Evolutionary conservation across 441 rosid species (phyloP), one percentile per base, ranked within the genome.

Genomic region (Eutrema salsugineum): DNA sequence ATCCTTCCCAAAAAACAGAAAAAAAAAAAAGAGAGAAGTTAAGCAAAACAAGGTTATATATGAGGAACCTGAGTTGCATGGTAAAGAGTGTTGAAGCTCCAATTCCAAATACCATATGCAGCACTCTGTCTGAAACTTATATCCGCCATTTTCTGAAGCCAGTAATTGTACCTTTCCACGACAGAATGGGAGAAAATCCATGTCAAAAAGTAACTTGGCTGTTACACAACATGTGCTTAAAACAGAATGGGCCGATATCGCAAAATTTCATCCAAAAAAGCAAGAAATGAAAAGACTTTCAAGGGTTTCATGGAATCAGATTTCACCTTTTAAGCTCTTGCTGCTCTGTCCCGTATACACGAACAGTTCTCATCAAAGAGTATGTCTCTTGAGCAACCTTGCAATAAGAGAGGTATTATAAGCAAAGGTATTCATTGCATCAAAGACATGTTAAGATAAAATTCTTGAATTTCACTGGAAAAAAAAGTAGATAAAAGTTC

Each of bases 301-400:
- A 66, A 55, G 50, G 16, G 16, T 56, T 48, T 56, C 19, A 24
- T 33, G 30, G 35, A 36, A 51, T 17, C 12, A 49, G 46, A 61
- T 16, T 55, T 75, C 63, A 91, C 99, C 96, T 90, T 64, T 73
- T 81, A 77, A 84, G 71, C 77, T 94, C 99, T 74, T 76, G 82
- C 55, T 84, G 84, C 84, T 94, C 99, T 50, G 96, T 94, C 78
- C 99, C 99, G 70, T 91, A 90, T 50, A 90, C 92, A 64, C 97
- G 94, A 57, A 94, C 94, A 58, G 97, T 94, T 86, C 99, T 88
- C 94, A 94, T 85, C 82, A 91, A 83, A 67, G 99, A 94, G 70
- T 91, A 82, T 66, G 99, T 89, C 91, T 94, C 99, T 82, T 94
- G 99, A 51, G 97, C 96, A 30, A 94, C 97, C 99, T 94, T 77